phyloP scores from a whole-genome alignment of 2,329 filamentous ascomycete genomes.

The Apiospora marii region DNA sequence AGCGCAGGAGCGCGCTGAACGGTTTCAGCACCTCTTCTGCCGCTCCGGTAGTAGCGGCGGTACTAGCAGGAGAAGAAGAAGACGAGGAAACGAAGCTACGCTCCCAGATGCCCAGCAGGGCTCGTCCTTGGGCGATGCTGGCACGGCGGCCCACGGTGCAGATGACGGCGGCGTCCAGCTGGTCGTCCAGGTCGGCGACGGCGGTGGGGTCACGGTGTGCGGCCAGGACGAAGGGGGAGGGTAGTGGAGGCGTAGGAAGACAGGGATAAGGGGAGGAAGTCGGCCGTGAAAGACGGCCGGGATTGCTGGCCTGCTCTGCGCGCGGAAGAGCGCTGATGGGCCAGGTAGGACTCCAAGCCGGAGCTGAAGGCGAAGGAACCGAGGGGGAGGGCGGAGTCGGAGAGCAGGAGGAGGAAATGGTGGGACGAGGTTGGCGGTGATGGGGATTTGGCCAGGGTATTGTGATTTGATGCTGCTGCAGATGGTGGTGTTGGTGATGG shows the following conservation, averaged over 20 bases:
- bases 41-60: constrained; percentile 1
- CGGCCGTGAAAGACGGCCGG: constrained; percentile 59
- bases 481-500: constrained; percentile 19
- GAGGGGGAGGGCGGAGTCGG: constrained; percentile 82
- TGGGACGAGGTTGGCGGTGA: constrained; percentile 39
- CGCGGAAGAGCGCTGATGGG: constrained; percentile 55
- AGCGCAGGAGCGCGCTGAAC: constrained; percentile 8
- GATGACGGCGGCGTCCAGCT: constrained; percentile 76
- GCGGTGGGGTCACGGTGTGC: constrained; percentile 63
- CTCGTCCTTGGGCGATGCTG: constrained; percentile 77
- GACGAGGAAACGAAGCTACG: constrained; percentile 59
- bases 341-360: constrained; percentile 82
- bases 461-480: constrained; percentile 25
- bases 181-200: constrained; percentile 72
- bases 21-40: constrained; percentile 3
- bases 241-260: constrained; percentile 75
- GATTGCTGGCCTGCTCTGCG: constrained; percentile 36
- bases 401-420: constrained; percentile 79
- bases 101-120: constrained; percentile 79
- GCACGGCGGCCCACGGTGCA: constrained; percentile 83
- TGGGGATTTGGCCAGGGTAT: constrained; percentile 22
- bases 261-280: constrained; percentile 75
- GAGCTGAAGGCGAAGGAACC: constrained; percentile 89
- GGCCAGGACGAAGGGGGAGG: constrained; percentile 78
- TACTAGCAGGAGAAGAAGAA: not conserved